These are phyloP conservation scores for Metschnikowia orientalis DNA, from an alignment of 805 yeast species.

Conservation along the genomic window DNA sequence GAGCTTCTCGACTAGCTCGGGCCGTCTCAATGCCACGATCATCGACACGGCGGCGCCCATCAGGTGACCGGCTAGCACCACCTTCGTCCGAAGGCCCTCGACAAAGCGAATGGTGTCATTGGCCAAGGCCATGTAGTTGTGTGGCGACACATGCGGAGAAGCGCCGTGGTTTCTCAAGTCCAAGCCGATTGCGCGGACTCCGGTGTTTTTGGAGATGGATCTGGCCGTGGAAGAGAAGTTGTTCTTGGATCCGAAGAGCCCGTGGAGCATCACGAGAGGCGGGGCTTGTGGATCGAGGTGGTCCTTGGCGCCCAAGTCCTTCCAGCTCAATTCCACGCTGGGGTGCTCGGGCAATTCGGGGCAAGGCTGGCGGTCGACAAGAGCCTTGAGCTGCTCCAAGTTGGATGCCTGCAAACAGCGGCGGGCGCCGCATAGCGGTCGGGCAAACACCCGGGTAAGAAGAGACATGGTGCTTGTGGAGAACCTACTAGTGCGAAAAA, in stretches of 20 bases:
- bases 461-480: no score
- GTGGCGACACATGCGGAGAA: constrained; percentile 42
- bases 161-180: constrained; percentile 58
- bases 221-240: constrained; percentile 41
- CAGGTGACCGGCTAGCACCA: constrained; percentile 46
- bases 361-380: no score
- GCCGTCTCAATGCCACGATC: constrained; percentile 38
- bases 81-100: constrained; percentile 16
- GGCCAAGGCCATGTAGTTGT: constrained; percentile 41
- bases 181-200: constrained; percentile 35
- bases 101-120: constrained; percentile 39
- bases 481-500: no score
- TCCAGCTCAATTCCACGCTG: constrained; percentile 5
- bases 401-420: no score
- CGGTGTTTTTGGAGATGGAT: constrained; percentile 26
- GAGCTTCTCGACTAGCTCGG: constrained; percentile 36
- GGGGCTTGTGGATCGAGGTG: constrained; percentile 12
- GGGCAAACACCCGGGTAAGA: no score
- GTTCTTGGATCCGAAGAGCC: constrained; percentile 48
- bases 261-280: constrained; percentile 49
- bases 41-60: constrained; percentile 61
- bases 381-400: no score
- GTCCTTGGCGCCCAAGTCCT: constrained; percentile 8
- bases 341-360: constrained; percentile 8
- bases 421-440: no score